A percentile compares a stretch with the other conserved stretches of the same genome.
Conservation (phyloP, 106 monocot genomes). For the Allium sativum region DNA sequence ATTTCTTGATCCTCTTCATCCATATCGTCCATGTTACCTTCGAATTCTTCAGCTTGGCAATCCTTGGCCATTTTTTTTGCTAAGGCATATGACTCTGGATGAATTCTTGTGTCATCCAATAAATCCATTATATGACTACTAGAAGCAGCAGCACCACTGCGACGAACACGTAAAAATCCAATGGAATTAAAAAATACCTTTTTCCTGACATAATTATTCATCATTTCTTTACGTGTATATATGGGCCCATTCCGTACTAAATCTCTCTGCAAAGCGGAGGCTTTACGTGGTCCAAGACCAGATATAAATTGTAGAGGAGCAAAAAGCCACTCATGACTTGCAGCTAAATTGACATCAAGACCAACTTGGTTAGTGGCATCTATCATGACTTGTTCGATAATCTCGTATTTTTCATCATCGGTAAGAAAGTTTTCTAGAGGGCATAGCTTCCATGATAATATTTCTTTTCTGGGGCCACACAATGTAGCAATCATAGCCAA, state of each 20-base stretch:
- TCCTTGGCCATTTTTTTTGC: constrained; percentile 83
- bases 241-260: constrained; percentile 71
- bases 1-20: constrained; percentile 86
- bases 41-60: constrained; percentile 35
- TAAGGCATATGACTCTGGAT: constrained; percentile 92
- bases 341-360: constrained; percentile 84
- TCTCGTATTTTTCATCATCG: constrained; percentile 83
- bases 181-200: constrained; percentile 79
- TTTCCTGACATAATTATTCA: constrained; percentile 65
- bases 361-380: constrained; percentile 94
- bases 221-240: constrained; percentile 68
- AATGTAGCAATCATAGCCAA: constrained; percentile 93
- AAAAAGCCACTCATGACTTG: constrained; percentile 96
- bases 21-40: constrained; percentile 44
- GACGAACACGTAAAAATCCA: constrained; percentile 81
- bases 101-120: constrained; percentile 95
- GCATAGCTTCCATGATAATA: constrained; percentile 92
- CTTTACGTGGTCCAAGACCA: constrained; percentile 86
- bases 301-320: constrained; percentile 86
- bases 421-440: constrained; percentile 65
- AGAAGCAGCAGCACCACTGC: constrained; percentile 56
- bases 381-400: constrained; percentile 96
- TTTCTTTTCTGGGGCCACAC: constrained; percentile 86
- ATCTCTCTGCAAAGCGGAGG: constrained; percentile 72
- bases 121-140: constrained; percentile 73